A percentile compares a stretch with the other conserved stretches of the same genome.
phyloP scores from a whole-genome alignment of 768 basidiomycete species.

The Tylopilus sp. region DNA sequence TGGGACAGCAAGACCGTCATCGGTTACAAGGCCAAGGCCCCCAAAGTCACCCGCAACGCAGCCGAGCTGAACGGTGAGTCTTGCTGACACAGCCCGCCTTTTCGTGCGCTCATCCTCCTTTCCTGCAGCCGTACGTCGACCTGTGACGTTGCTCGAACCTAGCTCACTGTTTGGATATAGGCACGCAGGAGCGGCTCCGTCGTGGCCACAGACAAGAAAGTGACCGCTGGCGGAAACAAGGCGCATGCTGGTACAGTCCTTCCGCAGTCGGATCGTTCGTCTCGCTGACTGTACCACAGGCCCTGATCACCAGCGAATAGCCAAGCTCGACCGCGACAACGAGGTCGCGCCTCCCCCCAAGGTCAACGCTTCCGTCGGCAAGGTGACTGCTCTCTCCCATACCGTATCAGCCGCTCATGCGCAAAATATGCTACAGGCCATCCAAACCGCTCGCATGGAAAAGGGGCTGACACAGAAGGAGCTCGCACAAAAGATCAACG shows the following conservation, averaged over 20 bases:
- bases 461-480: conserved; percentile 88
- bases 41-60: conserved; percentile 61
- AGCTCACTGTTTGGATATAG: conserved; percentile 32
- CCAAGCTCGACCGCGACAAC: conserved; percentile 92
- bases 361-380: conserved; percentile 67
- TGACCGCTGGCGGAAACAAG: conserved; percentile 68
- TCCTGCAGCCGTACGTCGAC: conserved; percentile 50
- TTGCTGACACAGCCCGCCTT: background rate
- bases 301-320: conserved; percentile 90
- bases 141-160: background rate
- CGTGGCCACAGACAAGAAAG: conserved; percentile 81
- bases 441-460: conserved; percentile 75
- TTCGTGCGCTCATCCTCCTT: conserved; percentile 14
- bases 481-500: conserved; percentile 88
- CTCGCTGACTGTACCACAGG: conserved; percentile 42
- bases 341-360: conserved; percentile 92
- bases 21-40: conserved; percentile 59
- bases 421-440: conserved; percentile 51
- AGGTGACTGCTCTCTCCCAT: conserved; percentile 37
- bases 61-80: conserved; percentile 52
- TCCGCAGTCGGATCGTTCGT: background rate
- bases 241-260: conserved; percentile 55
- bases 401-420: background rate
- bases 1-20: conserved; percentile 76
- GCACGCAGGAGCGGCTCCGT: conserved; percentile 75